Conservation (phyloP, 352 stramenopile genomes). For the Pythium phragmiticola region DNA sequence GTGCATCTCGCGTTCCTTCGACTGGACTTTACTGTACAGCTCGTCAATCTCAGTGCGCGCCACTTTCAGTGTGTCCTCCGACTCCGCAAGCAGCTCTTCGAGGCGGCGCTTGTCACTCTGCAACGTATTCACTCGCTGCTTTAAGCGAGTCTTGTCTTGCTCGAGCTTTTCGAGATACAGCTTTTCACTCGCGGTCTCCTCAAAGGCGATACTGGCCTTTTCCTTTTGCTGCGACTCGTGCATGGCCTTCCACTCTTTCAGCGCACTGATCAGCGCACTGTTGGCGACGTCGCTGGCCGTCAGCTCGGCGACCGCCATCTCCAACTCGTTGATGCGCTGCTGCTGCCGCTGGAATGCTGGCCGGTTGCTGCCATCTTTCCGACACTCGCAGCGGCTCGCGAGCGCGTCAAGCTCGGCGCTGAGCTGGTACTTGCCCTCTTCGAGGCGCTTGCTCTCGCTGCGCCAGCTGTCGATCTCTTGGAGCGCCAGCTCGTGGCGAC, state of each 20-base stretch:
- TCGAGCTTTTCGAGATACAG: slow-evolving; percentile 47
- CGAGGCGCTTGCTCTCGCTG: slow-evolving; percentile 59
- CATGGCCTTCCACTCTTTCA: slow-evolving; percentile 46
- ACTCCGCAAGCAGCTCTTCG: slow-evolving; percentile 5
- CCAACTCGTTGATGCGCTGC: slow-evolving; percentile 38
- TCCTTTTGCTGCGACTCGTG: slow-evolving; percentile 43
- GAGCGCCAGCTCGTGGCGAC: slow-evolving; percentile 56
- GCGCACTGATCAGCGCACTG: slow-evolving; percentile 34
- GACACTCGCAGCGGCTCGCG: slow-evolving; percentile 41
- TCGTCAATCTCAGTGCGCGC: slow-evolving; percentile 39
- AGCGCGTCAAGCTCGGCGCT: slow-evolving; percentile 56
- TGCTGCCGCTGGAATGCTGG: slow-evolving; percentile 28
- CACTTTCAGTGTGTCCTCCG: slow-evolving; percentile 31
- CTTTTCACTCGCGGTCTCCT: slow-evolving; percentile 42
- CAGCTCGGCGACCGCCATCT: slow-evolving; percentile 36
- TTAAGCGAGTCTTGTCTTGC: slow-evolving; percentile 31
- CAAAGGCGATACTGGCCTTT: slow-evolving; percentile 16
- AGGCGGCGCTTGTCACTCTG: slow-evolving; percentile 32
- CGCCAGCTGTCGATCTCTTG: slow-evolving; percentile 72
- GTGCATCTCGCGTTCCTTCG: slow-evolving; percentile 43
- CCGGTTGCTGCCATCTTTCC: slow-evolving; percentile 15
- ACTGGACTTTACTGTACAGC: slow-evolving; percentile 39
- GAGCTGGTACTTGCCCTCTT: slow-evolving; percentile 59
- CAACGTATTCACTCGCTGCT: slow-evolving; percentile 29
- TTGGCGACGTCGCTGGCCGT: slow-evolving; percentile 37